phyloP scores from a whole-genome alignment of 768 basidiomycete species.

The Suillus bovinus region DNA sequence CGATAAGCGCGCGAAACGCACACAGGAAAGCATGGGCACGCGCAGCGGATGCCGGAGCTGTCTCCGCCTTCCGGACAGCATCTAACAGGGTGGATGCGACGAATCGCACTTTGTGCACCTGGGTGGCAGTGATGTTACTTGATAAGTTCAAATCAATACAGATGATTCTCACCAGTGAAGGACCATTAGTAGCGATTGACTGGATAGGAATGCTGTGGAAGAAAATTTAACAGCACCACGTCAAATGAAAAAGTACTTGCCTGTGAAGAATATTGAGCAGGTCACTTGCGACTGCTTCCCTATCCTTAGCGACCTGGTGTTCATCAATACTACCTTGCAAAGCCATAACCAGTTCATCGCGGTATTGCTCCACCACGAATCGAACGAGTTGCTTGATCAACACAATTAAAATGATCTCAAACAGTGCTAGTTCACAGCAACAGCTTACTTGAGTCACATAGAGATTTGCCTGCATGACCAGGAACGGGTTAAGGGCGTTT shows the following conservation, averaged over 20 bases:
- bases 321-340: conserved; percentile 69
- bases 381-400: conserved; percentile 82
- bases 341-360: conserved; percentile 76
- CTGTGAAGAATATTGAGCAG: conserved; percentile 84
- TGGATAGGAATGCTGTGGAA: conserved; percentile 80
- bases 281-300: conserved; percentile 86
- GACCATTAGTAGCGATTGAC: conserved; percentile 87
- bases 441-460: conserved; percentile 83
- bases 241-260: conserved; percentile 32
- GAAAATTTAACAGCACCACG: conserved; percentile 11
- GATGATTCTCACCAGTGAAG: conserved; percentile 56
- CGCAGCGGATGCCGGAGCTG: conserved; percentile 76
- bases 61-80: conserved; percentile 78
- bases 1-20: conserved; percentile 37
- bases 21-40: conserved; percentile 87
- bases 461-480: conserved; percentile 91
- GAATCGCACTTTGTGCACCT: conserved; percentile 92
- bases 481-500: conserved; percentile 84
- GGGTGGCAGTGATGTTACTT: conserved; percentile 11
- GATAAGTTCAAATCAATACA: conserved; percentile 11
- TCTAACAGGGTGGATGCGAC: conserved; percentile 90
- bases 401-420: neutral
- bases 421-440: neutral
- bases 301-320: conserved; percentile 63
- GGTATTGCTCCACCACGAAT: conserved; percentile 90